phyloP scores from a whole-genome alignment of 306 rosid species.

The Vigna hirtella region DNA sequence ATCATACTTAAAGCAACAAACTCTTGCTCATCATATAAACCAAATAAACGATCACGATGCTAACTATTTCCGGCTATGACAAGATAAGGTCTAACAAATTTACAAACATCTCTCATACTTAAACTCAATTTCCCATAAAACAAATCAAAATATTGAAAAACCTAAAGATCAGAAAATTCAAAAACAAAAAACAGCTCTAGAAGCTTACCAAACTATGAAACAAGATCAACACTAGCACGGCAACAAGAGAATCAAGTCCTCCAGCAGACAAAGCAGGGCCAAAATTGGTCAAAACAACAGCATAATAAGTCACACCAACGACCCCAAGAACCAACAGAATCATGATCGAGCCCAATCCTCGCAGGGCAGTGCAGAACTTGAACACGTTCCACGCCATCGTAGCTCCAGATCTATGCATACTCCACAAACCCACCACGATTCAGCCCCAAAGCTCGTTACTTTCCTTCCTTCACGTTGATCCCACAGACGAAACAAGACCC shows the following conservation, averaged over 20 bases:
- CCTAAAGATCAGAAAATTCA: neutral
- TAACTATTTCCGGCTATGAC: constrained; percentile 2
- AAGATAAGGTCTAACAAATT: constrained; percentile 34
- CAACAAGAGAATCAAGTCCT: constrained; percentile 72
- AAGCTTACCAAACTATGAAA: constrained; percentile 88
- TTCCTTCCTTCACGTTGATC: neutral
- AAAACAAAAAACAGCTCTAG: neutral
- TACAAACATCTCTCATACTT: neutral
- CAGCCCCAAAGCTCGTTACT: constrained; percentile 33
- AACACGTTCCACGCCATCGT: constrained; percentile 99
- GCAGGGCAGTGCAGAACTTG: constrained; percentile 95
- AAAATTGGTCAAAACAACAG: constrained; percentile 89
- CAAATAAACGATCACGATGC: constrained; percentile 36
- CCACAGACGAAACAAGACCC: constrained; percentile 11
- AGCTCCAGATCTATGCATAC: constrained; percentile 98
- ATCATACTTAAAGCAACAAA: neutral
- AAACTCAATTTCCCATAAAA: neutral
- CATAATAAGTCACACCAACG: constrained; percentile 94
- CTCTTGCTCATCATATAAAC: constrained; percentile 9
- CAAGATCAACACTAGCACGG: constrained; percentile 77
- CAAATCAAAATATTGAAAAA: constrained; percentile 14
- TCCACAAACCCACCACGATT: constrained; percentile 41
- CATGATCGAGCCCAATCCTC: constrained; percentile 99
- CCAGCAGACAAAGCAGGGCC: constrained; percentile 82
- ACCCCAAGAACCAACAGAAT: constrained; percentile 95